Evolutionary conservation across 768 basidiomycete genomes (phyloP).

Genomic region (Boletus reticulatus): DNA sequence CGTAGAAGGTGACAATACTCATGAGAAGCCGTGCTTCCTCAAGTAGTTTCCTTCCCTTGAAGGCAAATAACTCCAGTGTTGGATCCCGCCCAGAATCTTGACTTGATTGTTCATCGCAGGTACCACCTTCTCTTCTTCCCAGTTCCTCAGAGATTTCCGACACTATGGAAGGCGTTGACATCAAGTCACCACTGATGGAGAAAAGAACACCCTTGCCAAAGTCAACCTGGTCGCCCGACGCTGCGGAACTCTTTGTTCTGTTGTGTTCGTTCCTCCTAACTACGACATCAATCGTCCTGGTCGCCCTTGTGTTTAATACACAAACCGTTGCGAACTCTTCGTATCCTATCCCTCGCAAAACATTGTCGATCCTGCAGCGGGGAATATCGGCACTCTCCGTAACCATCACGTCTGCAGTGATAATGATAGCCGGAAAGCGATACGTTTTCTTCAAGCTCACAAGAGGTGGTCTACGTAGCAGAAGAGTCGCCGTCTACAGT

Average conservation of each 20-base stretch:
- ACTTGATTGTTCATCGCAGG: not conserved
- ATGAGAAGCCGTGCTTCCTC: not conserved
- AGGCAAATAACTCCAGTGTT: not conserved
- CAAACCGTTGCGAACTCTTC: not conserved
- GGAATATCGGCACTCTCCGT: slow-evolving; percentile 9
- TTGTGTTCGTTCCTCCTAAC: slow-evolving; percentile 3
- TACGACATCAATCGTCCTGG: not conserved
- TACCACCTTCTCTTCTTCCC: not conserved
- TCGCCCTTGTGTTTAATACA: slow-evolving; percentile 5
- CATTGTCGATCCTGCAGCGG: slow-evolving; percentile 7
- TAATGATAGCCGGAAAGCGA: slow-evolving; percentile 14
- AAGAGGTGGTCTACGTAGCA: slow-evolving; percentile 8
- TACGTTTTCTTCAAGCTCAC: slow-evolving; percentile 15
- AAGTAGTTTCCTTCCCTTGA: not conserved
- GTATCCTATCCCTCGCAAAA: not conserved
- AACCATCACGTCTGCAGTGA: slow-evolving; percentile 12
- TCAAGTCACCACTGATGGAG: not conserved
- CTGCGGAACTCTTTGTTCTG: slow-evolving; percentile 4
- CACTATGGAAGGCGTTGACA: not conserved
- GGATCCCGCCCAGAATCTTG: not conserved
- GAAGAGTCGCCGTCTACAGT: slow-evolving; percentile 12
- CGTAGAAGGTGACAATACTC: not conserved
- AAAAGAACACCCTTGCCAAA: not conserved
- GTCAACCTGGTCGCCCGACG: slow-evolving; percentile 1
- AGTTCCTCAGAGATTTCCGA: not conserved